Evolutionary conservation across 371 early-diverging fungal genomes (phyloP).

Genomic region (Mortierella sp.): DNA sequence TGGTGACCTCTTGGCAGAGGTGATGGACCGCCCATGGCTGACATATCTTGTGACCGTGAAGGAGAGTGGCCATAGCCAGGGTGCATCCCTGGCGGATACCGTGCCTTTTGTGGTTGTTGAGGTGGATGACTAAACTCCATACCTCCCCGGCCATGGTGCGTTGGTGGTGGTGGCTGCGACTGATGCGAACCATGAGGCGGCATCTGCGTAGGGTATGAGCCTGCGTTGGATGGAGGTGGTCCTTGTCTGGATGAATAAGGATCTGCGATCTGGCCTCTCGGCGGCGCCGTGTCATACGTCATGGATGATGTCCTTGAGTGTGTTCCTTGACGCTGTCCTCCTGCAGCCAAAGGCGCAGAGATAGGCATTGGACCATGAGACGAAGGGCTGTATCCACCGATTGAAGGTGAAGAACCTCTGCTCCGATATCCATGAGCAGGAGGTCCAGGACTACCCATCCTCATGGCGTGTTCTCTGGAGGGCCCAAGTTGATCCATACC

Average conservation of each 20-base stretch:
- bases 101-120: slow-evolving; percentile 20
- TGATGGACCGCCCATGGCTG: slow-evolving; percentile 13
- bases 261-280: slow-evolving; percentile 23
- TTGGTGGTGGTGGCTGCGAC: not conserved
- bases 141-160: slow-evolving; percentile 7
- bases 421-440: slow-evolving; percentile 35
- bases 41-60: slow-evolving; percentile 31
- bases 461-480: slow-evolving; percentile 18
- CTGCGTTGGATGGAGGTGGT: not conserved
- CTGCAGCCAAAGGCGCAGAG: slow-evolving; percentile 11
- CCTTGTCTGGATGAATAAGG: slow-evolving; percentile 16
- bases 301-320: slow-evolving; percentile 35
- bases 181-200: slow-evolving; percentile 5
- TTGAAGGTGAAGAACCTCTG: slow-evolving; percentile 36
- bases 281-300: slow-evolving; percentile 23
- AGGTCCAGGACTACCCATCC: slow-evolving; percentile 23
- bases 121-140: slow-evolving; percentile 14
- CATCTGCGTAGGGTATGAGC: slow-evolving; percentile 18
- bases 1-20: slow-evolving; percentile 17
- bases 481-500: slow-evolving; percentile 12
- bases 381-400: slow-evolving; percentile 29
- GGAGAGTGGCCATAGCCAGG: slow-evolving; percentile 24
- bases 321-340: slow-evolving; percentile 21
- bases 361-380: slow-evolving; percentile 32
- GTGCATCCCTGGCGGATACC: slow-evolving; percentile 22